Evolutionary conservation across 75 land plant species (phyloP).

Genomic region (Larix kaempferi): DNA sequence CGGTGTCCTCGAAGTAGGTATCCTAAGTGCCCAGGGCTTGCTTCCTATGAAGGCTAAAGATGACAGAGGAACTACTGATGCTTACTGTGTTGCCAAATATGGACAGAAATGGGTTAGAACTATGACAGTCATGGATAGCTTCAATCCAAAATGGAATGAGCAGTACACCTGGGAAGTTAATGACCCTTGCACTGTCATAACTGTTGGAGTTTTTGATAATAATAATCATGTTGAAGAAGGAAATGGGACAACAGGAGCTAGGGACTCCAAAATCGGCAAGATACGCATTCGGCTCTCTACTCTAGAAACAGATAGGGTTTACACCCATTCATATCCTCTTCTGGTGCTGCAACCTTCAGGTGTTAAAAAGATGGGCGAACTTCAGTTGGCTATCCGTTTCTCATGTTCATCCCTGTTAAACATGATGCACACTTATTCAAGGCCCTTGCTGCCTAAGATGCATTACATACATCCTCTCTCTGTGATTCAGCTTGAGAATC

Average conservation of each 20-base stretch:
- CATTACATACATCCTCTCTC: constrained; percentile 62
- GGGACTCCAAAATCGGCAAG: constrained; percentile 60
- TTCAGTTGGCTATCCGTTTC: constrained; percentile 69
- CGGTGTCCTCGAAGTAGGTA: constrained; percentile 21
- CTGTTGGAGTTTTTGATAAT: constrained; percentile 39
- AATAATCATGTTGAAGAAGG: constrained; percentile 7
- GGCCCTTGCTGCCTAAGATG: constrained; percentile 75
- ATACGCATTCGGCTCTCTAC: constrained; percentile 74
- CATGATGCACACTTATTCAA: constrained; percentile 55
- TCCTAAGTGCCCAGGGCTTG: constrained; percentile 15
- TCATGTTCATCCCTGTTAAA: constrained; percentile 49
- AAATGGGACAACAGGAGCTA: constrained; percentile 11
- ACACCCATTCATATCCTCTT: constrained; percentile 72
- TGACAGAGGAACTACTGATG: constrained; percentile 32
- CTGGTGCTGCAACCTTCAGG: constrained; percentile 59
- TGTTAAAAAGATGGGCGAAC: constrained; percentile 77
- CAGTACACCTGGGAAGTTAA: constrained; percentile 31
- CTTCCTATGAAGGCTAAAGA: constrained; percentile 24
- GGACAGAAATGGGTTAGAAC: constrained; percentile 28
- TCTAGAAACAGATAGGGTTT: constrained; percentile 71
- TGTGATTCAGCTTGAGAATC: constrained; percentile 53
- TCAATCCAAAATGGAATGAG: constrained; percentile 25
- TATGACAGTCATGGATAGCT: constrained; percentile 15
- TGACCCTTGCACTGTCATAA: constrained; percentile 39
- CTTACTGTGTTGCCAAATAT: constrained; percentile 29